These are phyloP conservation scores for Blastobotrys terrestris DNA, from an alignment of 805 yeast genomes.

Conservation along the genomic window DNA sequence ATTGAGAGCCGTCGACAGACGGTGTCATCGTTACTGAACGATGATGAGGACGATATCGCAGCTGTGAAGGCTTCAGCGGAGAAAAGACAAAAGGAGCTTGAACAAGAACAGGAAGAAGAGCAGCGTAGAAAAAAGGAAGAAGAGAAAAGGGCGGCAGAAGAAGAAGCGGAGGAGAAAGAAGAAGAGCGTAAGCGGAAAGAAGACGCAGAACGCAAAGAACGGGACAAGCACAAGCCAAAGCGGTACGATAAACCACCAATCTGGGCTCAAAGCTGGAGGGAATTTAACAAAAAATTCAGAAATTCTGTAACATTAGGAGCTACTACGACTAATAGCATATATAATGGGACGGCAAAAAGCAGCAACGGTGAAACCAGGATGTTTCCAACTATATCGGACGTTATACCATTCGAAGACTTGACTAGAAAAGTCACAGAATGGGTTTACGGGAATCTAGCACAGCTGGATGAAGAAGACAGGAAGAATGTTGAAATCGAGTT, in stretches of 20 bases:
- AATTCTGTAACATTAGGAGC: not conserved
- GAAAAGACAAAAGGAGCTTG: not conserved
- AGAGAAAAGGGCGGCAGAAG: not conserved
- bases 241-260: conserved; percentile 62
- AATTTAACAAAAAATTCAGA: conserved; percentile 19
- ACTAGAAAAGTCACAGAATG: conserved; percentile 80
- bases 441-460: conserved; percentile 72
- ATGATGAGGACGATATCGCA: conserved; percentile 12
- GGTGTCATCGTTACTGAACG: conserved; percentile 21
- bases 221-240: conserved; percentile 49
- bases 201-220: not conserved
- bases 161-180: not conserved
- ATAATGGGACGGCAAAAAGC: not conserved
- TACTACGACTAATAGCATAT: not conserved
- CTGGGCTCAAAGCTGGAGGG: conserved; percentile 78
- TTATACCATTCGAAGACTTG: conserved; percentile 72
- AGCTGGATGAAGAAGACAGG: conserved; percentile 22
- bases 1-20: conserved; percentile 16
- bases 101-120: not conserved
- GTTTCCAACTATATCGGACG: conserved; percentile 3
- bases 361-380: not conserved
- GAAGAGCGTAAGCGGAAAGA: not conserved
- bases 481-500: conserved; percentile 41
- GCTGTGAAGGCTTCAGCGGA: not conserved
- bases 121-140: not conserved